Percentiles rank a stretch among this genome's conserved stretches.
Evolutionary conservation across 331 rosid species (phyloP).

Genomic region (Quercus lobata): DNA sequence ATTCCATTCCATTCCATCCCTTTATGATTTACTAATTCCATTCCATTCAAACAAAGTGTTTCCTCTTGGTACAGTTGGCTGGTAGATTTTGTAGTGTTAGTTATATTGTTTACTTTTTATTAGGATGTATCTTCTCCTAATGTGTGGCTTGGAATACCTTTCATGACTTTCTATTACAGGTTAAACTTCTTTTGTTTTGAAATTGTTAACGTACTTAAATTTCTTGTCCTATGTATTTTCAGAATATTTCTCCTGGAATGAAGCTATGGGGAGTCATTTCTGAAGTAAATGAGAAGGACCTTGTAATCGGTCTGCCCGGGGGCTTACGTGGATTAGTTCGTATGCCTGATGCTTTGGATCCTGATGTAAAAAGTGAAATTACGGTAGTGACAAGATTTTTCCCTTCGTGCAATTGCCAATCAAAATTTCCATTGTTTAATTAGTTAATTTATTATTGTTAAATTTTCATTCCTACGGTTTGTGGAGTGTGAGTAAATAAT

Average conservation of each 20-base stretch:
- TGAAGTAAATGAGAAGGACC: constrained; percentile 87
- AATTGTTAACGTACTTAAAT: background rate
- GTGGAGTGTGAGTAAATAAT: background rate
- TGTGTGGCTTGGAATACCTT: too few species aligned
- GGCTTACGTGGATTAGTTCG: constrained; percentile 92
- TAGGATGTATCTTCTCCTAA: background rate
- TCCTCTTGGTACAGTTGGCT: background rate
- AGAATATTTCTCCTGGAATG: constrained; percentile 90
- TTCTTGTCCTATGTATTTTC: constrained; percentile 18
- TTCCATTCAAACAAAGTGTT: too few species aligned
- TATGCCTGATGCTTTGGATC: constrained; percentile 74
- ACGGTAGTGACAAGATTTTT: constrained; percentile 39
- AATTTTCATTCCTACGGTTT: background rate
- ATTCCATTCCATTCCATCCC: too few species aligned
- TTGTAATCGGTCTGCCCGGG: constrained; percentile 81
- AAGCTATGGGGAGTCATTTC: constrained; percentile 89
- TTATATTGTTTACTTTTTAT: background rate
- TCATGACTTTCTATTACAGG: background rate
- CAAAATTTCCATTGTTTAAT: background rate
- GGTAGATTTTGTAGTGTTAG: background rate
- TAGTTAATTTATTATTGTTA: background rate
- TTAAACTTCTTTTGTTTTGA: background rate
- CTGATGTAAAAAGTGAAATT: constrained; percentile 40
- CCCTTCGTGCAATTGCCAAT: background rate
- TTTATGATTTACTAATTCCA: too few species aligned